Conservation (phyloP, 2,329 filamentous ascomycete genomes). For the Ampelomyces quisqualis region DNA sequence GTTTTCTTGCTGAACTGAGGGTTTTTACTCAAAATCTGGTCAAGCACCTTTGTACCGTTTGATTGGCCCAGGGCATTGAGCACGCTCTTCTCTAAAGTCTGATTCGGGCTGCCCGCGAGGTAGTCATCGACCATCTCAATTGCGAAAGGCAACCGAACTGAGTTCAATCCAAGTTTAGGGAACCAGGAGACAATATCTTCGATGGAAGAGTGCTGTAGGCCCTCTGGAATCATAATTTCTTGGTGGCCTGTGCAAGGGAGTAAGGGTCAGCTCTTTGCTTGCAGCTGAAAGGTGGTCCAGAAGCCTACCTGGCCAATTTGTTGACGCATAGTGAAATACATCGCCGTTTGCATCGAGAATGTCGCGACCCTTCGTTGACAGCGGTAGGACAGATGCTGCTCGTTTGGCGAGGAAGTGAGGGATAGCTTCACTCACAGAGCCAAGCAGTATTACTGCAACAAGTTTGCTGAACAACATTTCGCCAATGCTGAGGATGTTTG, state of each 20-base stretch:
- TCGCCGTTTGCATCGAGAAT: conserved; percentile 41
- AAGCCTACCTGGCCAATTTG: conserved; percentile 58
- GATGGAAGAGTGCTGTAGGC: conserved; percentile 62
- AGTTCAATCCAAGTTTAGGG: conserved; percentile 63
- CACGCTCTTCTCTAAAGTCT: conserved; percentile 40
- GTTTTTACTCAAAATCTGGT: conserved; percentile 58
- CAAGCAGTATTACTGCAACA: conserved; percentile 13
- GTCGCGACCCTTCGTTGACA: conserved; percentile 34
- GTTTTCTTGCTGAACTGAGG: conserved; percentile 54
- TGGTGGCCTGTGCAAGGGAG: conserved; percentile 55
- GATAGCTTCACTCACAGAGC: conserved; percentile 13
- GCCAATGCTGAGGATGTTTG: not conserved
- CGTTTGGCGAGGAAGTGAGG: conserved; percentile 14
- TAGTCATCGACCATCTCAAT: conserved; percentile 62
- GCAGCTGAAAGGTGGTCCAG: too few species aligned
- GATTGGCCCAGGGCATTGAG: conserved; percentile 47
- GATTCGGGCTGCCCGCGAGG: conserved; percentile 31
- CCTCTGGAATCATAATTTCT: conserved; percentile 66
- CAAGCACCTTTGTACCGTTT: conserved; percentile 56
- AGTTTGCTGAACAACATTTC: conserved; percentile 19
- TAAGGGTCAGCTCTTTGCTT: too few species aligned
- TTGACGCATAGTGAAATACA: conserved; percentile 52
- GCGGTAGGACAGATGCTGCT: conserved; percentile 27
- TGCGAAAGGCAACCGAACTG: conserved; percentile 63
- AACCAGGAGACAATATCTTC: conserved; percentile 57